Evolutionary conservation across 2,329 filamentous ascomycete species (phyloP).

Genomic region (Ascochyta pisi): DNA sequence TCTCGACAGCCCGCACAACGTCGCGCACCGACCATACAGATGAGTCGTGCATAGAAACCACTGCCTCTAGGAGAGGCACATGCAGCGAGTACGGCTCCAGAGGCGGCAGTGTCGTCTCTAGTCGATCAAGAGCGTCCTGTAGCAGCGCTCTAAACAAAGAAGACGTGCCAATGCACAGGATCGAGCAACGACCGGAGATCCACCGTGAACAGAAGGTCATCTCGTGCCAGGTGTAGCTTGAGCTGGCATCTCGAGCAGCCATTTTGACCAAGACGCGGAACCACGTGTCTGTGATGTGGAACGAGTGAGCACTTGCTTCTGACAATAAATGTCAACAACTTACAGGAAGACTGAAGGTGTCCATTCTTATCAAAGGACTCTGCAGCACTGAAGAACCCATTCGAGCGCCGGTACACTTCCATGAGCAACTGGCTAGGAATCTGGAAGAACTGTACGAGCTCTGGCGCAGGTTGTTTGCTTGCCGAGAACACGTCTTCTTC

Average conservation of each 20-base stretch:
- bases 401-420: constrained; percentile 21
- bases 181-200: background rate
- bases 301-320: background rate
- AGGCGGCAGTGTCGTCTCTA: constrained; percentile 4
- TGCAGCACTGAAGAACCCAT: constrained; percentile 23
- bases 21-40: constrained; percentile 27
- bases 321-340: background rate
- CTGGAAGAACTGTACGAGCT: constrained; percentile 17
- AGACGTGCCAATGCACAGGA: constrained; percentile 22
- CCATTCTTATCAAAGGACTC: constrained; percentile 9
- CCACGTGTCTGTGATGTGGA: constrained; percentile 15
- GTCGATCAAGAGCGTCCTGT: background rate
- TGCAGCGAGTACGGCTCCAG: constrained; percentile 19
- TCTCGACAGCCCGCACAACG: constrained; percentile 20
- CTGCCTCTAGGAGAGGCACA: constrained; percentile 20
- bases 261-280: constrained; percentile 24
- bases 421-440: constrained; percentile 19
- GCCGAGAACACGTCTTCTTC: constrained; percentile 30
- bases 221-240: constrained; percentile 25
- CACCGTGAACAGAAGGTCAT: constrained; percentile 27
- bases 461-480: constrained; percentile 26
- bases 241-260: background rate
- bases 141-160: constrained; percentile 12
- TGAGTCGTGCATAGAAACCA: constrained; percentile 19
- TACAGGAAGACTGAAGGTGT: constrained; percentile 8